Evolutionary conservation across 495 filamentous ascomycete genomes (phyloP).

Genomic region (Ascodesmis nigricans): DNA sequence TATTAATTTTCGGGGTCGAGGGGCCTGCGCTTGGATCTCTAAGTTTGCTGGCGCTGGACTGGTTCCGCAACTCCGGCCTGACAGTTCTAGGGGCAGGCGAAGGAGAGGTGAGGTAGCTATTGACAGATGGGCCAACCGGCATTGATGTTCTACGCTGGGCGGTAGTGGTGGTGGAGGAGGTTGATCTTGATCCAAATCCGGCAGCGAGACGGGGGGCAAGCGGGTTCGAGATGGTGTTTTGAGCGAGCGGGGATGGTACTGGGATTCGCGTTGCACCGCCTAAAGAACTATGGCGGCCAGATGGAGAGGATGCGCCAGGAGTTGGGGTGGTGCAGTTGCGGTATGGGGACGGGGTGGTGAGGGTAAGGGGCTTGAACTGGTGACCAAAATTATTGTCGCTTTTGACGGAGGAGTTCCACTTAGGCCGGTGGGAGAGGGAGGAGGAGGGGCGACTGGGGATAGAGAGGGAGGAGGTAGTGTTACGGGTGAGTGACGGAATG

Average conservation of each 20-base stretch:
- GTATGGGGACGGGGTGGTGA: conserved; percentile 41
- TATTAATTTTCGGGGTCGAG: conserved; percentile 4
- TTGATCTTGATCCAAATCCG: neutral
- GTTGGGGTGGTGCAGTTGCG: conserved; percentile 29
- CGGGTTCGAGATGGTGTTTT: conserved; percentile 10
- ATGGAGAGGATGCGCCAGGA: conserved; percentile 17
- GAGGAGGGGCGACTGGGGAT: conserved; percentile 2
- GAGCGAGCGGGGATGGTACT: conserved; percentile 13
- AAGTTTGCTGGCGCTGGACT: conserved; percentile 2
- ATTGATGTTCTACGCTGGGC: conserved; percentile 4
- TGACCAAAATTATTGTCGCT: conserved; percentile 45
- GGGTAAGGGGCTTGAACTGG: conserved; percentile 41
- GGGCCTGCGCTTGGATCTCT: neutral
- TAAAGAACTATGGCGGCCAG: conserved; percentile 21
- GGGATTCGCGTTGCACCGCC: conserved; percentile 18
- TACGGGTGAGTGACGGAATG: conserved; percentile 8
- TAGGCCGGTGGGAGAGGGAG: conserved; percentile 30
- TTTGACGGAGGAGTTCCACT: conserved; percentile 61
- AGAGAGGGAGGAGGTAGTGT: neutral
- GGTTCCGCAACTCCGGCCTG: conserved; percentile 1
- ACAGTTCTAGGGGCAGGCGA: conserved; percentile 13
- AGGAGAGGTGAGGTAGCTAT: conserved; percentile 11
- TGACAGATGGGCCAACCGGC: conserved; percentile 4
- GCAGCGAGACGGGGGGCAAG: conserved; percentile 6
- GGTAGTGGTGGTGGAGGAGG: neutral